phyloP scores from a whole-genome alignment of 371 early-diverging fungal genomes.

The Rhizomucor pusillus region DNA sequence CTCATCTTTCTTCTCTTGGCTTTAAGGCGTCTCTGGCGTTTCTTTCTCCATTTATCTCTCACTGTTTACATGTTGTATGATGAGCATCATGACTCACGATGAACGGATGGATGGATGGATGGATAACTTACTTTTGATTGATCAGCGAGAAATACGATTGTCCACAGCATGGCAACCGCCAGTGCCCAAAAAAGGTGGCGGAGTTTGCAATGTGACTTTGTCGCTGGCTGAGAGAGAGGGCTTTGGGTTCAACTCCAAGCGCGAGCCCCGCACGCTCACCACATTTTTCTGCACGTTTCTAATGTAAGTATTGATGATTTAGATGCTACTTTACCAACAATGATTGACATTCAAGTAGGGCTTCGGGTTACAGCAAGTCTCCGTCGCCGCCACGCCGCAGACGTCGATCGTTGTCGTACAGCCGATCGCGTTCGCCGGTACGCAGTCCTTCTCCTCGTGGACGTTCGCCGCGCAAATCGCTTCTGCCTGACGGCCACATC shows the following conservation, averaged over 20 bases:
- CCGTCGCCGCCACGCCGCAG: conserved; percentile 20
- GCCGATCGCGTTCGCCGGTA: conserved; percentile 20
- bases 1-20: conserved; percentile 42
- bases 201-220: neutral
- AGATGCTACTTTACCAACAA: neutral
- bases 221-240: no score
- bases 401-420: conserved; percentile 22
- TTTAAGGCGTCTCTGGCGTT: conserved; percentile 39
- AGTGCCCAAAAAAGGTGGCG: no score
- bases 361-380: conserved; percentile 18
- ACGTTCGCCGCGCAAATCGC: conserved; percentile 13
- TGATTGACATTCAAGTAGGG: neutral
- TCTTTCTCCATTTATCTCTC: conserved; percentile 42
- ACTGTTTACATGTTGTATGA: conserved; percentile 15
- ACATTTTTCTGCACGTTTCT: neutral
- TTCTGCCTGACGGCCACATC: conserved; percentile 4
- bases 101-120: conserved; percentile 21
- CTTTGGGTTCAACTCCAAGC: no score
- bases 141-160: neutral
- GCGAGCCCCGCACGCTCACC: no score
- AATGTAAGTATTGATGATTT: no score
- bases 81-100: conserved; percentile 4
- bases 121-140: conserved; percentile 15
- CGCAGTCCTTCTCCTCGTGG: conserved; percentile 9
- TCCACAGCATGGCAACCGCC: no score